Evolutionary conservation across 2,329 filamentous ascomycete genomes (phyloP), one percentile per base, ranked within the genome.

Genomic region (Claviceps sp.): DNA sequence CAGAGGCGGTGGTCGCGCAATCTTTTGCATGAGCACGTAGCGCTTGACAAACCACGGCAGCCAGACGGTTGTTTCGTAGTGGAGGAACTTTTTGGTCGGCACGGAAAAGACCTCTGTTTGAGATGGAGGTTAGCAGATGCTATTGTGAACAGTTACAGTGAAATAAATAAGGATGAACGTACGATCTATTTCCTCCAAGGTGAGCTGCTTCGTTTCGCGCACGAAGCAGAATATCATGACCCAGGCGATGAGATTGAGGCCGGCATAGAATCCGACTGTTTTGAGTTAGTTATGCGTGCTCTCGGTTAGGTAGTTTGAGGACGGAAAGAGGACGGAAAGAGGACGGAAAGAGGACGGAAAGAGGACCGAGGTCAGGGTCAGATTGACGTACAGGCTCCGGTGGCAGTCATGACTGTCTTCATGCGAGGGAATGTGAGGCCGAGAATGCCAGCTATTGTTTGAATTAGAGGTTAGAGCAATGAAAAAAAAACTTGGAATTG

Each of bases 341-440:
- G 9, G 3, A 11, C 29, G 3, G 29, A 34, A 34, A 34, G 9
- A 34, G 9, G 3, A 11, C 29, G 3, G 29, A 34, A 34, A 34
- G 29, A 34, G 29, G 9, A 4, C 9, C 29, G 0, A 34, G 29
- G 29, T 34, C 29, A 34, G 9, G 29, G 3, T 11, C 1, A n/a
- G 7, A 8, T 37, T 16, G n/a, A 57, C 60, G 57, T 54, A 62
- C 57, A 65, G 16, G 62, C 62, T 47, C 62, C 63, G 0, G 62
- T 61, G 2, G 62, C 54, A 0, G 61, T 62, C 62, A 66, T 62
- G 50, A 63, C 63, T 9, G 57, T 59, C 50, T 58, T 55, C 64
- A 66, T 65, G 13, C 61, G 56, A 0, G 78, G 78, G 57, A 80
- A 78, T 0, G 77, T 82, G 44, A 84, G 56, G 50, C 26, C n/a